phyloP scores from a whole-genome alignment of 768 basidiomycete species.

The Coprinellus micaceus region DNA sequence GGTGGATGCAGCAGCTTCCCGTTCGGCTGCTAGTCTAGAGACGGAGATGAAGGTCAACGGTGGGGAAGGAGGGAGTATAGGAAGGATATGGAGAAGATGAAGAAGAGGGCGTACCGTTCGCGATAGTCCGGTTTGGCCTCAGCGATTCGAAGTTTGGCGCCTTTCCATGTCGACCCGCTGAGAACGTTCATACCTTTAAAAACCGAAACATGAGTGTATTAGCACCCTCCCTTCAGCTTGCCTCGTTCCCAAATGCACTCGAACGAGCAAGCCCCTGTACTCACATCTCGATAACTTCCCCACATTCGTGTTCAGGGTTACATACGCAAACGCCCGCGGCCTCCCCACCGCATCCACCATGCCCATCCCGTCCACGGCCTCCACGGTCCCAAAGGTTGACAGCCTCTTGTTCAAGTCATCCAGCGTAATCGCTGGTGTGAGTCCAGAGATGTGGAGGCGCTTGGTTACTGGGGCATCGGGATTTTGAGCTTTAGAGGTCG shows the following conservation, averaged over 20 bases:
- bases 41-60: background rate
- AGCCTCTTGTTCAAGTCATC: conserved; percentile 57
- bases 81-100: background rate
- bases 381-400: conserved; percentile 65
- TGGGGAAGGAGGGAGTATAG: conserved; percentile 8
- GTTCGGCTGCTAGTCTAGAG: conserved; percentile 26
- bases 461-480: conserved; percentile 40
- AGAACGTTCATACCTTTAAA: conserved; percentile 64
- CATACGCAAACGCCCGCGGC: conserved; percentile 68
- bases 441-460: conserved; percentile 70
- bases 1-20: conserved; percentile 13
- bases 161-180: conserved; percentile 85
- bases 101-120: conserved; percentile 45
- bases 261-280: conserved; percentile 18
- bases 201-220: background rate
- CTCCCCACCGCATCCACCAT: conserved; percentile 58
- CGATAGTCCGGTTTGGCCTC: conserved; percentile 77
- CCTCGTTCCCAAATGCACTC: background rate
- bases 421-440: conserved; percentile 60
- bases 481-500: background rate
- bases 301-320: conserved; percentile 64
- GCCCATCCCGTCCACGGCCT: conserved; percentile 67
- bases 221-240: background rate
- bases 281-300: conserved; percentile 63
- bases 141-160: conserved; percentile 76